A percentile compares a stretch with the other conserved stretches of the same genome.
These are phyloP conservation scores for Geosmithia morbida DNA, from an alignment of 2,329 filamentous ascomycete species.

Conservation along the genomic window DNA sequence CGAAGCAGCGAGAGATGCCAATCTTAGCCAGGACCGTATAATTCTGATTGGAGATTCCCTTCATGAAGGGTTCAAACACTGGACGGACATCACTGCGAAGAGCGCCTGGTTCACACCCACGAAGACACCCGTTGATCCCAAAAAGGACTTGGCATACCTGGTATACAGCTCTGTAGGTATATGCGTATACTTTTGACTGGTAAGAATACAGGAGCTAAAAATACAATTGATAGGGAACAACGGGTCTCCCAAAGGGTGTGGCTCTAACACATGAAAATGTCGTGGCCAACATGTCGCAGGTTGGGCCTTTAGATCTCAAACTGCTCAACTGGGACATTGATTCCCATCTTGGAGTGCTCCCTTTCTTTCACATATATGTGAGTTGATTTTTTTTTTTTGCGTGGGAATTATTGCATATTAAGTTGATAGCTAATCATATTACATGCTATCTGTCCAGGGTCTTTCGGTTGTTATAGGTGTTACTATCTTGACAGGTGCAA, in stretches of 20 bases:
- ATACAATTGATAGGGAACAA: constrained; percentile 48
- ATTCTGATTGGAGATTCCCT: constrained; percentile 64
- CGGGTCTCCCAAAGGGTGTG: constrained; percentile 82
- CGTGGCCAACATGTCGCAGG: constrained; percentile 55
- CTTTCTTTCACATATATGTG: constrained; percentile 60
- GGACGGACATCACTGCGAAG: constrained; percentile 49
- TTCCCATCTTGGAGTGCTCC: constrained; percentile 62
- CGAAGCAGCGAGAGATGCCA: constrained; percentile 54
- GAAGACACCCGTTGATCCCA: constrained; percentile 47
- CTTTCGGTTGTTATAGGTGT: constrained; percentile 15
- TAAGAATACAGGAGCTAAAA: background rate
- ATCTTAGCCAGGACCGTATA: constrained; percentile 57
- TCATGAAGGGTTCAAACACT: constrained; percentile 51
- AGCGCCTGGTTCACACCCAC: constrained; percentile 35
- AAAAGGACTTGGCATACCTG: constrained; percentile 65
- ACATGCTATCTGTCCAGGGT: constrained; percentile 9
- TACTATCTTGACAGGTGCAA: constrained; percentile 44
- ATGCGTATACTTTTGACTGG: too few species aligned
- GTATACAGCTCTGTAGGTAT: constrained; percentile 57
- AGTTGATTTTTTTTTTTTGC: background rate
- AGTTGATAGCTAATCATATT: background rate
- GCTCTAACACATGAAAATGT: constrained; percentile 76
- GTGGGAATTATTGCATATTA: background rate
- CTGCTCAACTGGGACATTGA: constrained; percentile 50
- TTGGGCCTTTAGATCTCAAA: constrained; percentile 33